Conservation (phyloP, 2,329 filamentous ascomycete genomes). For the Daldinia eschscholtzii region DNA sequence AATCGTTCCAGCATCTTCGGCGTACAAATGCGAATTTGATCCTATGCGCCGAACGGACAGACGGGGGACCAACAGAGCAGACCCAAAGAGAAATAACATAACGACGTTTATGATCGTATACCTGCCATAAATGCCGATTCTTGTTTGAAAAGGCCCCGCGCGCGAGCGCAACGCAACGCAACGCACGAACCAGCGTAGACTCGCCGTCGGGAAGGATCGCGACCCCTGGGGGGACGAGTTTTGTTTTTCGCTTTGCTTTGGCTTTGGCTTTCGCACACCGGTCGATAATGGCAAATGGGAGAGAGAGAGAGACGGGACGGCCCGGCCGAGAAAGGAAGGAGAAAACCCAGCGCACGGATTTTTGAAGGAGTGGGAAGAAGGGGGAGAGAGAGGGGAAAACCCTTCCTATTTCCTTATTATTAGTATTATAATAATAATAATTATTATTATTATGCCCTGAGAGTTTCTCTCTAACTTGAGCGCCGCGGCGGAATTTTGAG, state of each 20-base stretch:
- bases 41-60: background rate
- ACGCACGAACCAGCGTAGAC: conserved; percentile 29
- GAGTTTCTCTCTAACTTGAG: background rate
- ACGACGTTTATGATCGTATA: too few relatives aligned
- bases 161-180: background rate
- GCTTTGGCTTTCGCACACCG: conserved; percentile 25
- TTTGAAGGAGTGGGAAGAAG: background rate
- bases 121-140: too few relatives aligned
- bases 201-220: conserved; percentile 41
- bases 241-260: background rate
- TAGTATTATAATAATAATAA: too few relatives aligned
- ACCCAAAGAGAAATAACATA: background rate
- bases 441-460: background rate
- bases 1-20: conserved; percentile 1
- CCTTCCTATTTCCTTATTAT: background rate
- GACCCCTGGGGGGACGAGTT: conserved; percentile 24
- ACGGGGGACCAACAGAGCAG: background rate
- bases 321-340: conserved; percentile 51
- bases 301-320: conserved; percentile 41
- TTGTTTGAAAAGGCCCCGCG: too few relatives aligned
- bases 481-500: conserved; percentile 12
- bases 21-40: background rate
- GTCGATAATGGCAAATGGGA: conserved; percentile 15
- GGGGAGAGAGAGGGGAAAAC: conserved; percentile 18
- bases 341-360: conserved; percentile 9